Conservation (phyloP, 345 rosid genomes). For the Lumnitzera littorea region DNA sequence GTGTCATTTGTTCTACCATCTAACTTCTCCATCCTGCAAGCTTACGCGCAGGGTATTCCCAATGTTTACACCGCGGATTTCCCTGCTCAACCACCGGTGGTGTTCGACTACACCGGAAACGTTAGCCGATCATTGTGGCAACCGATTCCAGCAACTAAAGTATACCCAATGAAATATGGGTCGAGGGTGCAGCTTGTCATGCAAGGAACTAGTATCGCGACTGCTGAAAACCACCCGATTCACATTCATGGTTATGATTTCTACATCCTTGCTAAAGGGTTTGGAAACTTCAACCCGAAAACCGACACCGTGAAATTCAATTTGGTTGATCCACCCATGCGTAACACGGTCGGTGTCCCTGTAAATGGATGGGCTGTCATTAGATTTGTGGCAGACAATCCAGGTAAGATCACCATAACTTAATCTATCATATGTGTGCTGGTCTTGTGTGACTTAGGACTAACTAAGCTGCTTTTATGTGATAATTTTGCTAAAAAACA, state of each 20-base stretch:
- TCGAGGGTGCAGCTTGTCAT: slow-evolving; percentile 72
- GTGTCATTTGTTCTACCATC: slow-evolving; percentile 71
- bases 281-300: slow-evolving; percentile 75
- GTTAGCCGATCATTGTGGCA: slow-evolving; percentile 65
- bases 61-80: slow-evolving; percentile 84
- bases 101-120: slow-evolving; percentile 78
- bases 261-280: slow-evolving; percentile 73
- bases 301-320: slow-evolving; percentile 67
- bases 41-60: slow-evolving; percentile 50
- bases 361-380: slow-evolving; percentile 87
- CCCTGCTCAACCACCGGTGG: slow-evolving; percentile 55
- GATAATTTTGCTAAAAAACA: slow-evolving; percentile 11
- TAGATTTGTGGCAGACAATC: slow-evolving; percentile 91
- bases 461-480: neutral
- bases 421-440: too few species aligned
- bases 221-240: slow-evolving; percentile 85
- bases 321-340: slow-evolving; percentile 79
- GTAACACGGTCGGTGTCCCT: slow-evolving; percentile 81
- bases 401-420: slow-evolving; percentile 36
- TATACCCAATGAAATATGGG: slow-evolving; percentile 65
- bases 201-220: slow-evolving; percentile 76
- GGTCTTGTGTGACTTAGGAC: too few species aligned
- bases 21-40: slow-evolving; percentile 64
- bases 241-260: slow-evolving; percentile 96
- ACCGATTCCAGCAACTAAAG: slow-evolving; percentile 55